phyloP scores from a whole-genome alignment of 2,329 filamentous ascomycete genomes.

The Aspergillus transmontanensis region DNA sequence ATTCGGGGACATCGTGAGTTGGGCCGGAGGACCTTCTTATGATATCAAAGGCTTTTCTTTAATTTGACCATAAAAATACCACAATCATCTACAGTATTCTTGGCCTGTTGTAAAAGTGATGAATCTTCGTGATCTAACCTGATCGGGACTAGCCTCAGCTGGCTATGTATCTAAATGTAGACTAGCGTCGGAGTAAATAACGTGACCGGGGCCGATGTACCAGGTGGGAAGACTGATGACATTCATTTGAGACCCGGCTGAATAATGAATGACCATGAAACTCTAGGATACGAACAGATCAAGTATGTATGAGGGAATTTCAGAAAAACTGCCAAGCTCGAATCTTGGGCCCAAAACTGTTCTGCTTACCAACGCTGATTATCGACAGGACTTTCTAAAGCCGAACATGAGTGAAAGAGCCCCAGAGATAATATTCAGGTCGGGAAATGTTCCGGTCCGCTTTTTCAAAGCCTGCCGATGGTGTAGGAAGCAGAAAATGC shows the following conservation, averaged over 20 bases:
- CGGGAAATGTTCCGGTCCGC: slow-evolving; percentile 33
- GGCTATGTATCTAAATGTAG: not conserved
- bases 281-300: no score
- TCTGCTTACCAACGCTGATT: not conserved
- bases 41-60: not conserved
- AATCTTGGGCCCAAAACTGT: not conserved
- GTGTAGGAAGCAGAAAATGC: slow-evolving; percentile 40
- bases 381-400: not conserved
- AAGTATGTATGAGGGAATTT: not conserved
- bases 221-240: not conserved
- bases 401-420: slow-evolving; percentile 29
- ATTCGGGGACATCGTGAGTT: no score
- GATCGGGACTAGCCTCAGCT: not conserved
- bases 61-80: not conserved
- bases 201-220: slow-evolving; percentile 1
- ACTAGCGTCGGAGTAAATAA: not conserved
- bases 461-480: slow-evolving; percentile 41
- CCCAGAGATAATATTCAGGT: slow-evolving; percentile 31
- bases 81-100: not conserved
- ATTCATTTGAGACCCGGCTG: no score
- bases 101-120: not conserved
- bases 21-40: not conserved
- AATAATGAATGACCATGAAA: no score
- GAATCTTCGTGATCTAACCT: not conserved
- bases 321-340: not conserved